A percentile compares a stretch with the other conserved stretches of the same genome.
These are phyloP conservation scores for Aspergillus melleus DNA, from an alignment of 2,329 filamentous ascomycete species.

Conservation along the genomic window DNA sequence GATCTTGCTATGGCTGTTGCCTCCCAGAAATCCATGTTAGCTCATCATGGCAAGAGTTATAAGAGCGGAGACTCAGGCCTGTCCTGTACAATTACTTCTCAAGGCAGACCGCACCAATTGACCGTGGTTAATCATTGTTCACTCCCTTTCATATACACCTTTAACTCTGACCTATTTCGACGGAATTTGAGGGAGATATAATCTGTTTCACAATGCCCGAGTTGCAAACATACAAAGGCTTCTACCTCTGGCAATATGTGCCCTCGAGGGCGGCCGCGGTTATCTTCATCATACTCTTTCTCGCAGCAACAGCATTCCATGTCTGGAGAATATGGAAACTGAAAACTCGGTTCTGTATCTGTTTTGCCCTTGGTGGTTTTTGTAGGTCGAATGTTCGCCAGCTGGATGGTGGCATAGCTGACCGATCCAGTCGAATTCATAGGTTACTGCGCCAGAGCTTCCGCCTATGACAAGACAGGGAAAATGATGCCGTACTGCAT, in stretches of 20 bases:
- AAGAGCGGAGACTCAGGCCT: not conserved
- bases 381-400: not conserved
- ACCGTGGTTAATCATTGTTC: no score
- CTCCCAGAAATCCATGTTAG: not conserved
- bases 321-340: not conserved
- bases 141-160: no score
- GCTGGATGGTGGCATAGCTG: no score
- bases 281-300: slow-evolving; percentile 26
- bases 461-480: no score
- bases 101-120: not conserved
- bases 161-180: no score
- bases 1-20: not conserved
- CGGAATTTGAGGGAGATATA: no score
- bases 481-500: no score
- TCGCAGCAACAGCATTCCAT: not conserved
- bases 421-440: no score
- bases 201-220: not conserved
- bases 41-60: not conserved
- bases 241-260: slow-evolving; percentile 24
- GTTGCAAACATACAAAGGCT: slow-evolving; percentile 10
- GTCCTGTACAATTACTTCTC: not conserved
- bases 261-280: slow-evolving; percentile 22
- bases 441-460: no score
- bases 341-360: not conserved
- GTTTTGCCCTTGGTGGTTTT: not conserved